Evolutionary conservation across 2,329 filamentous ascomycete species (phyloP).

Genomic region (Penicillium aurantiogriseum): DNA sequence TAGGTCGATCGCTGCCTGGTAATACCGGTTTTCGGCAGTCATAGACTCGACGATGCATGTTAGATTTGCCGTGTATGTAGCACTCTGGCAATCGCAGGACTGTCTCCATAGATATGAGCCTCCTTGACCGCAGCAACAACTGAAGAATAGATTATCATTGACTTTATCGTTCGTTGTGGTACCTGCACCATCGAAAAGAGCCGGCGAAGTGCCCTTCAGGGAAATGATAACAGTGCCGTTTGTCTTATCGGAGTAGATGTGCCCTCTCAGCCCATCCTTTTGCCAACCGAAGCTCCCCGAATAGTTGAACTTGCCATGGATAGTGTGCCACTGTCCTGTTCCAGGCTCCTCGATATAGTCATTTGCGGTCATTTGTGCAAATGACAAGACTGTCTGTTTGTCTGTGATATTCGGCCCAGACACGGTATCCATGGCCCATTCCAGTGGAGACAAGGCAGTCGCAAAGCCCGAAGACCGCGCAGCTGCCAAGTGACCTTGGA

Average conservation of each 20-base stretch:
- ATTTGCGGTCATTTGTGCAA: constrained; percentile 85
- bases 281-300: constrained; percentile 93
- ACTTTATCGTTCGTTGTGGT: constrained; percentile 97
- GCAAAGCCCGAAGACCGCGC: constrained; percentile 68
- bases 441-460: constrained; percentile 66
- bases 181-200: constrained; percentile 93
- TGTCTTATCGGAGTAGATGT: constrained; percentile 82
- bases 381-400: constrained; percentile 75
- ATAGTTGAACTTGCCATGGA: constrained; percentile 76
- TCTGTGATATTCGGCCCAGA: constrained; percentile 78
- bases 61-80: constrained; percentile 85
- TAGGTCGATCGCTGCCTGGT: constrained; percentile 80
- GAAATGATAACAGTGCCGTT: constrained; percentile 90
- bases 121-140: constrained; percentile 94
- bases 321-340: constrained; percentile 77
- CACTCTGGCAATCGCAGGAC: constrained; percentile 88
- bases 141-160: constrained; percentile 97
- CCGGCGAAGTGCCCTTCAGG: constrained; percentile 84
- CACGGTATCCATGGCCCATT: constrained; percentile 81
- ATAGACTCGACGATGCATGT: constrained; percentile 79
- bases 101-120: constrained; percentile 86
- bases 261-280: constrained; percentile 80
- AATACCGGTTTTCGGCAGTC: constrained; percentile 83
- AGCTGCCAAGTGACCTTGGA: constrained; percentile 75
- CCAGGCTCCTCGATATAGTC: constrained; percentile 77